A percentile compares a stretch with the other conserved stretches of the same genome.
phyloP scores from a whole-genome alignment of 2,329 filamentous ascomycete species.

The Phialocephala sp. region DNA sequence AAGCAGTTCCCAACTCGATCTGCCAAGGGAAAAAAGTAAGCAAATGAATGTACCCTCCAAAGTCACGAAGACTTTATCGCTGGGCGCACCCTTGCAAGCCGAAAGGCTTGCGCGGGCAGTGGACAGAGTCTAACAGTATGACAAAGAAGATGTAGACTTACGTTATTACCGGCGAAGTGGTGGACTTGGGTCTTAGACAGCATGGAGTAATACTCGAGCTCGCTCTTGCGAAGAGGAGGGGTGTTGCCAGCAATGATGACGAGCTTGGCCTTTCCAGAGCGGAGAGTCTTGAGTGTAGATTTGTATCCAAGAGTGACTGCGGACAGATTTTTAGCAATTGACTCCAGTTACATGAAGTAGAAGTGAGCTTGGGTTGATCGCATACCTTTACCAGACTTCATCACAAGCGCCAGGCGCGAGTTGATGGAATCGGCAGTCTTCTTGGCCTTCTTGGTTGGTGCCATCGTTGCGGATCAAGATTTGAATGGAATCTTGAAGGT shows the following conservation, averaged over 20 bases:
- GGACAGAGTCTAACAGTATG: slow-evolving; percentile 22
- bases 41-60: slow-evolving; percentile 76
- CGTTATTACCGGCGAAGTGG: slow-evolving; percentile 99
- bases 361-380: slow-evolving; percentile 3
- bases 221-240: slow-evolving; percentile 95
- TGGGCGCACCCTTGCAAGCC: slow-evolving; percentile 64
- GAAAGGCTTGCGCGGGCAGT: slow-evolving; percentile 28
- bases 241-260: slow-evolving; percentile 97
- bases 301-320: slow-evolving; percentile 89
- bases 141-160: slow-evolving; percentile 63
- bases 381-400: slow-evolving; percentile 68
- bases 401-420: slow-evolving; percentile 65
- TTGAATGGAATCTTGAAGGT: slow-evolving; percentile 34
- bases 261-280: slow-evolving; percentile 97
- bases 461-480: slow-evolving; percentile 51
- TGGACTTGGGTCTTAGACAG: slow-evolving; percentile 93
- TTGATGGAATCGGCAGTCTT: slow-evolving; percentile 82
- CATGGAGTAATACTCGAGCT: slow-evolving; percentile 96
- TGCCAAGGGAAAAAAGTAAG: slow-evolving; percentile 62
- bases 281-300: slow-evolving; percentile 86
- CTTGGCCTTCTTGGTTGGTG: slow-evolving; percentile 70
- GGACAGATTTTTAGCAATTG: slow-evolving; percentile 16
- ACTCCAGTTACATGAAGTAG: not conserved
- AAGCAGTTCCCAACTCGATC: slow-evolving; percentile 98
- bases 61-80: slow-evolving; percentile 90